Percentiles rank a stretch among this genome's conserved stretches.
phyloP scores from a whole-genome alignment of 2,329 filamentous ascomycete species.

The Cordyceps pruinosa region DNA sequence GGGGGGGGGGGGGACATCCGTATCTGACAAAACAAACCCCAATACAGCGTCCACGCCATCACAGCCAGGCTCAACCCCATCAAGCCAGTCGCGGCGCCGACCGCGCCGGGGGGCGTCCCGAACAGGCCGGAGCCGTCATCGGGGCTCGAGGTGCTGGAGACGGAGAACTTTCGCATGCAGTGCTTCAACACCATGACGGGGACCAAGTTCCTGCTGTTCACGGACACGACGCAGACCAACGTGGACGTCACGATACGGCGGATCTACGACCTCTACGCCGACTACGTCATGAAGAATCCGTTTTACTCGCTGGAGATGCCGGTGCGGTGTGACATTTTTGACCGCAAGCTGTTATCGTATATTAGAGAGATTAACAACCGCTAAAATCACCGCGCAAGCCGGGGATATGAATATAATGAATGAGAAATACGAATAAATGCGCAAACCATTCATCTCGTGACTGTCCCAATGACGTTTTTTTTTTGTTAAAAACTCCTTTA shows the following conservation, averaged over 20 bases:
- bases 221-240: constrained; percentile 79
- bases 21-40: neutral
- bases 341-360: constrained; percentile 75
- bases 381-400: constrained; percentile 20
- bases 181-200: constrained; percentile 95
- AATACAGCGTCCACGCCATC: constrained; percentile 58
- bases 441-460: neutral
- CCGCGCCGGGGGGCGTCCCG: constrained; percentile 32
- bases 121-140: constrained; percentile 58
- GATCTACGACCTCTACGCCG: constrained; percentile 90
- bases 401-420: constrained; percentile 3
- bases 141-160: constrained; percentile 88
- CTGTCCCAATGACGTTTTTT: neutral
- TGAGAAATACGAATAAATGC: neutral
- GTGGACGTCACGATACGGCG: constrained; percentile 75
- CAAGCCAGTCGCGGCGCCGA: constrained; percentile 28
- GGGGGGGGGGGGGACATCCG: too few relatives aligned
- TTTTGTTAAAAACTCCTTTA: neutral
- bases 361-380: constrained; percentile 65
- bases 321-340: constrained; percentile 89
- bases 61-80: constrained; percentile 56
- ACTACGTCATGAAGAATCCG: constrained; percentile 99
- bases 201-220: constrained; percentile 92
- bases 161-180: constrained; percentile 87
- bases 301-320: constrained; percentile 99